These are phyloP conservation scores for Plasmodium sp. DNA, from an alignment of 169 alveolate species.

Conservation along the genomic window DNA sequence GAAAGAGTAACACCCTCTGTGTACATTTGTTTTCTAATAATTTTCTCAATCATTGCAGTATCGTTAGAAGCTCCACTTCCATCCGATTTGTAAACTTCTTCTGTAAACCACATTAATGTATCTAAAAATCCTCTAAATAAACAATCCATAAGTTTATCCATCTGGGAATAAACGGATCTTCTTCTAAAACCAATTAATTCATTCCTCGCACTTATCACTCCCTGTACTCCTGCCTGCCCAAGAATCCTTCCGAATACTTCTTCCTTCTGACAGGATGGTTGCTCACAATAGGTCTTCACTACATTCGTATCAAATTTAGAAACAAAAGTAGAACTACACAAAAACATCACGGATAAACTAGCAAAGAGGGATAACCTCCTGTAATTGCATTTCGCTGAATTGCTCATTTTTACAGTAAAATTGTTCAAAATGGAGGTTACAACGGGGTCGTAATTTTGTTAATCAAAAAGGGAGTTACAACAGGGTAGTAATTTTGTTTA, in stretches of 20 bases:
- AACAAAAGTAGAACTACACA: neutral
- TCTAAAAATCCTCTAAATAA: slow-evolving; percentile 54
- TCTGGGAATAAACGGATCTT: slow-evolving; percentile 5
- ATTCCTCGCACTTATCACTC: neutral
- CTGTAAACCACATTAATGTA: slow-evolving; percentile 27
- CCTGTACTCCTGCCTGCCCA: neutral
- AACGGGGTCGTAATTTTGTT: neutral
- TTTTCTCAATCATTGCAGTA: slow-evolving; percentile 13
- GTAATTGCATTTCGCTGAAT: neutral
- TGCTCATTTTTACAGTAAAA: neutral
- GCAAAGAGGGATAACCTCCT: neutral
- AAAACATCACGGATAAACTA: neutral
- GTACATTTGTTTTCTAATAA: slow-evolving; percentile 33
- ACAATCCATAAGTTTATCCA: slow-evolving; percentile 30
- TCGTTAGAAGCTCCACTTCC: neutral
- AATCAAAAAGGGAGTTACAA: neutral
- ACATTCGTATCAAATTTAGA: neutral
- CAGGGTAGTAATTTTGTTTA: neutral
- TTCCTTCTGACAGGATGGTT: neutral
- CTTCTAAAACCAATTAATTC: slow-evolving; percentile 13
- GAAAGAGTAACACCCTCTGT: slow-evolving; percentile 32
- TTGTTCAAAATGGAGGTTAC: neutral
- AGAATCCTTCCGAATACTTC: neutral
- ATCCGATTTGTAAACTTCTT: slow-evolving; percentile 16
- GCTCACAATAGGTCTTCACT: neutral